Conservation (phyloP, 2,329 filamentous ascomycete species). For the Sarocladium kiliense region DNA sequence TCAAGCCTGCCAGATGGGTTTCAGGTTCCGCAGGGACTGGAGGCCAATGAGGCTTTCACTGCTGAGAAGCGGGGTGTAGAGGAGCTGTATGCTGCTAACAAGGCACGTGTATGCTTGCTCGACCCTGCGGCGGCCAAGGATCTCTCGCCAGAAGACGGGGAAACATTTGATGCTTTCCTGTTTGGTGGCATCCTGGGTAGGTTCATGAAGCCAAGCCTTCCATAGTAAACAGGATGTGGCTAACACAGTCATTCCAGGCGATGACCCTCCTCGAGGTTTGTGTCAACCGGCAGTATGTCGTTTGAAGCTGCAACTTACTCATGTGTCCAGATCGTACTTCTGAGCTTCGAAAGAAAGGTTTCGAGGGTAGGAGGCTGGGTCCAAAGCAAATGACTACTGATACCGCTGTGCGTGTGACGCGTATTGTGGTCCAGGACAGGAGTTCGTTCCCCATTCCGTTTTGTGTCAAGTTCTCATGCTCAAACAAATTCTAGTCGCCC, state of each 20-base stretch:
- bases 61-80: constrained; percentile 77
- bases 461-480: constrained; percentile 9
- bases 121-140: constrained; percentile 82
- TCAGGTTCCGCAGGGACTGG: constrained; percentile 55
- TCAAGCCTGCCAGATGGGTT: constrained; percentile 72
- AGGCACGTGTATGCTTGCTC: constrained; percentile 77
- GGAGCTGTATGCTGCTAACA: constrained; percentile 68
- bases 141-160: constrained; percentile 75
- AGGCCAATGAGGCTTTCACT: constrained; percentile 55
- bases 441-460: constrained; percentile 43
- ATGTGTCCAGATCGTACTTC: constrained; percentile 74
- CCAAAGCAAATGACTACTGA: constrained; percentile 98
- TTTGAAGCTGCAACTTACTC: constrained; percentile 6
- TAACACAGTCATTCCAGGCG: constrained; percentile 49
- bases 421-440: constrained; percentile 80
- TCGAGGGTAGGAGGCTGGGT: constrained; percentile 78
- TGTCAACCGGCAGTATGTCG: constrained; percentile 11
- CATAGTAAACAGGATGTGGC: neutral
- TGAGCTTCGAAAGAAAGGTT: constrained; percentile 93
- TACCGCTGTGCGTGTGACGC: constrained; percentile 89
- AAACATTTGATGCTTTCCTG: constrained; percentile 81
- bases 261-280: constrained; percentile 87
- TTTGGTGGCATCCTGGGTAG: constrained; percentile 94
- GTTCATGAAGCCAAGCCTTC: constrained; percentile 16
- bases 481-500: constrained; percentile 49